Evolutionary conservation across 345 rosid species (phyloP), one percentile per base, ranked within the genome.

Genomic region (Eucalyptus pauciflora): DNA sequence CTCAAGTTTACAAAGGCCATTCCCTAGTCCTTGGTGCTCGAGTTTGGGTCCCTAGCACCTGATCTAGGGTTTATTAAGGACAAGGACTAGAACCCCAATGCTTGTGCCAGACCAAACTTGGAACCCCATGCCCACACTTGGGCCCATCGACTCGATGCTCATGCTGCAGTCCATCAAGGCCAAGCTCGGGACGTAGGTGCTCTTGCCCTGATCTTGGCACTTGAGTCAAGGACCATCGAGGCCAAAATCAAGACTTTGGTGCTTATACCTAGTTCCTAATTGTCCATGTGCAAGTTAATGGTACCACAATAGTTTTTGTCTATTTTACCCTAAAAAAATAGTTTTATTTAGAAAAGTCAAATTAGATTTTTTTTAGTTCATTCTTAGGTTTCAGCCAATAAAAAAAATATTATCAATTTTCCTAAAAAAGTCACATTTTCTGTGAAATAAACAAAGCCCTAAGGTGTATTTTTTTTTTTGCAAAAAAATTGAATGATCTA

Each of bases 111-210:
- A 13, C 29, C 62, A 56, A 56, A 22, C 62, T 25, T 4, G 13
- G 13, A 24, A 56, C 13, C 62, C 62, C 24, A 56, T 24, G 62
- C 0, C 2, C 62, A 22, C 29, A 22, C 29, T 4, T 25, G 29
- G 29, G 2, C 29, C 62, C 62, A 56, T 56, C 0, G 0, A 56
- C 29, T 56, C 0, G 1, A 24, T 0, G 3, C 62, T 56, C 6
- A 10, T 9, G 62, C 29, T 13, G 9, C 6, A 56, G 0, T 24
- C 2, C 13, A 24, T 56, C 13, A 4, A 24, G 29, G 62, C 62
- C 62, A 56, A 56, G 12, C 62, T 24, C 0, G 0, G 3, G 29
- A 56, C 0, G 0, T 24, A 56, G 29, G 29, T 56, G 62, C 62
- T 24, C 62, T 9, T 56, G 62, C 29, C 62, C 0, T 24, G 62